These are phyloP conservation scores for Chenopodium suecicum DNA, from an alignment of 148 eudicot genomes.

Conservation along the genomic window DNA sequence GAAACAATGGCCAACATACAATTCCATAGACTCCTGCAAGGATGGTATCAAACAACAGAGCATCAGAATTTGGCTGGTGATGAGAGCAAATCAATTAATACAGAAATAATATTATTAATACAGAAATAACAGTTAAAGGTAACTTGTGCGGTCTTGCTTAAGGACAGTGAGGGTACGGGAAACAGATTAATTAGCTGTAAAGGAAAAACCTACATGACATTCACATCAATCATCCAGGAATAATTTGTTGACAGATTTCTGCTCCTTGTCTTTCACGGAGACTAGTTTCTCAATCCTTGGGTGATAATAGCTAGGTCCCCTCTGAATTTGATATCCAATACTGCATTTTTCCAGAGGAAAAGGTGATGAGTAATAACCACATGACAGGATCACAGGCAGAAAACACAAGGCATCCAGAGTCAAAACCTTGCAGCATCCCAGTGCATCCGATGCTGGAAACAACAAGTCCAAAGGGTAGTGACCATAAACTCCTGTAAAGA, in stretches of 20 bases:
- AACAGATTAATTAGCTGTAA: neutral
- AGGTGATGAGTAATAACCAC: no score
- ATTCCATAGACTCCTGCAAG: neutral
- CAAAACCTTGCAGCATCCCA: neutral
- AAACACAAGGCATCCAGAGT: neutral
- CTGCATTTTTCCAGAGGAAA: neutral
- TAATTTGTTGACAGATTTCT: neutral
- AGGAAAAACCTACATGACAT: neutral
- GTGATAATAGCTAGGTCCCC: neutral
- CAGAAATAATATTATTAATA: neutral
- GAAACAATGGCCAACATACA: neutral
- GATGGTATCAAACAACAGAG: neutral
- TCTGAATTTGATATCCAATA: slow-evolving; percentile 23
- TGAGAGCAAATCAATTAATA: neutral
- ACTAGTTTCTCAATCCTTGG: neutral
- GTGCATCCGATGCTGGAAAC: neutral
- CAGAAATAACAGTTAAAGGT: neutral
- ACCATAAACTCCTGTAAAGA: neutral
- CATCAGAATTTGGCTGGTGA: neutral
- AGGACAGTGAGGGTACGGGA: neutral
- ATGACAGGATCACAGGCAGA: no score
- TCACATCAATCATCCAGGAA: neutral
- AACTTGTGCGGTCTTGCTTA: no score
- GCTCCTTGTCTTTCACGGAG: neutral
- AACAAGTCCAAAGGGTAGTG: neutral